phyloP scores from a whole-genome alignment of 2,329 filamentous ascomycete species.

The Fusarium domesticum region DNA sequence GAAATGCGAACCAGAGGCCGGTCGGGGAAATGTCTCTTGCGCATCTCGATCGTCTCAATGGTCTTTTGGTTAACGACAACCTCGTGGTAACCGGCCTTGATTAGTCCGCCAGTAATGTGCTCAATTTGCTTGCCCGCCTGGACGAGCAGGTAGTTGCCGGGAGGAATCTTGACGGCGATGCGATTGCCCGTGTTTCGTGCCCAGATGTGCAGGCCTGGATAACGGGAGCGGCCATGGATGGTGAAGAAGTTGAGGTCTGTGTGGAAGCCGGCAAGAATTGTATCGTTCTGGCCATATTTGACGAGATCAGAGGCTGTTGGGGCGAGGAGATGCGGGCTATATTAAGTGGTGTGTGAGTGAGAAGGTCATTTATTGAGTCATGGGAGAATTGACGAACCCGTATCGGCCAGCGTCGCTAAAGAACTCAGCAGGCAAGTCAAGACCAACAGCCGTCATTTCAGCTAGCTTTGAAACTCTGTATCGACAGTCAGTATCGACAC shows the following conservation, averaged over 20 bases:
- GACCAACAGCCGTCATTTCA: constrained; percentile 56
- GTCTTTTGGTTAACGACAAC: constrained; percentile 57
- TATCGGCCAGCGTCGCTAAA: constrained; percentile 56
- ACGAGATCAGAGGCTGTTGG: constrained; percentile 57
- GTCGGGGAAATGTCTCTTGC: constrained; percentile 42
- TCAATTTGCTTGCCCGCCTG: constrained; percentile 63
- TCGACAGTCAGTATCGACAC: neutral
- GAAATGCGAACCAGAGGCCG: constrained; percentile 56
- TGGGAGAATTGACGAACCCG: constrained; percentile 38
- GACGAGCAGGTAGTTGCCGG: constrained; percentile 56
- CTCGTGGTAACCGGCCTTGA: constrained; percentile 62
- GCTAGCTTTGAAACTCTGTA: constrained; percentile 52
- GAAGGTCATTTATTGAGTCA: neutral
- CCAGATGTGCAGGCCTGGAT: constrained; percentile 61
- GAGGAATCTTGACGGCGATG: constrained; percentile 57
- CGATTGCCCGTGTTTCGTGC: constrained; percentile 59
- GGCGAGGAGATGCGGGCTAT: constrained; percentile 58
- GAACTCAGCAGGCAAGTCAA: constrained; percentile 50
- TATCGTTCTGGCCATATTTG: constrained; percentile 52
- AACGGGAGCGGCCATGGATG: constrained; percentile 61
- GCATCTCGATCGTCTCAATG: constrained; percentile 43
- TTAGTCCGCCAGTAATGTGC: constrained; percentile 57
- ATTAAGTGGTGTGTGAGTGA: neutral
- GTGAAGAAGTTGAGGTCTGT: constrained; percentile 64
- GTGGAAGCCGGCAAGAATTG: constrained; percentile 61